phyloP scores from a whole-genome alignment of 345 rosid genomes.

The Dimocarpus longan region DNA sequence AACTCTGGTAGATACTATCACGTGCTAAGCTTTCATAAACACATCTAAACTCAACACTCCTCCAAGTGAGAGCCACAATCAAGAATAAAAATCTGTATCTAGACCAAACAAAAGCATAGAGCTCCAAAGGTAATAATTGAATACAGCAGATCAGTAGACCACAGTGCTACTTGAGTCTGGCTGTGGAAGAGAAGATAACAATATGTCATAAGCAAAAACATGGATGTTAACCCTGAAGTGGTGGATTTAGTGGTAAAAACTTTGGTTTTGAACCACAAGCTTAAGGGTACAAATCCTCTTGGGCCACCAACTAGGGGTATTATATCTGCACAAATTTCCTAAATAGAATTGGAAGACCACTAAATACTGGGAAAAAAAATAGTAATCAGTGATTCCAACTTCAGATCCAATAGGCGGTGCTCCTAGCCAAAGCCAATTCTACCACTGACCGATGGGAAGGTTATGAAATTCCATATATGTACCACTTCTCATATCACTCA shows the following conservation, averaged over 20 bases:
- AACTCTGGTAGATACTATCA: background rate
- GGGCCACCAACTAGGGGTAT: no score
- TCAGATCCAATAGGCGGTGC: no score
- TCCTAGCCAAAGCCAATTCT: background rate
- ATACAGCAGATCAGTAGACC: background rate
- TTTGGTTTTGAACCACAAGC: no score
- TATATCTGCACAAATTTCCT: no score
- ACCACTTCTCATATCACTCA: background rate
- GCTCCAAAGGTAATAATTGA: background rate
- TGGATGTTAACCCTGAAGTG: no score
- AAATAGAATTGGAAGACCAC: no score
- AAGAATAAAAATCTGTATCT: background rate
- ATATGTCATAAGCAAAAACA: no score
- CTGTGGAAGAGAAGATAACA: no score
- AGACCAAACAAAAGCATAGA: background rate
- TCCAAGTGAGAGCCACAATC: background rate
- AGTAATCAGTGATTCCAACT: no score
- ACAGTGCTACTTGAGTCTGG: background rate
- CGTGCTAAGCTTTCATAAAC: background rate
- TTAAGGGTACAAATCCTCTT: no score
- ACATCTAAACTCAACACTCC: background rate
- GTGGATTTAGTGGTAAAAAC: no score
- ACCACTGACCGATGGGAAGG: background rate
- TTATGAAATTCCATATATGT: background rate
- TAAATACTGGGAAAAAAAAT: no score